Conservation (phyloP, 2,329 filamentous ascomycete genomes). For the Sphaceloma murrayae region DNA sequence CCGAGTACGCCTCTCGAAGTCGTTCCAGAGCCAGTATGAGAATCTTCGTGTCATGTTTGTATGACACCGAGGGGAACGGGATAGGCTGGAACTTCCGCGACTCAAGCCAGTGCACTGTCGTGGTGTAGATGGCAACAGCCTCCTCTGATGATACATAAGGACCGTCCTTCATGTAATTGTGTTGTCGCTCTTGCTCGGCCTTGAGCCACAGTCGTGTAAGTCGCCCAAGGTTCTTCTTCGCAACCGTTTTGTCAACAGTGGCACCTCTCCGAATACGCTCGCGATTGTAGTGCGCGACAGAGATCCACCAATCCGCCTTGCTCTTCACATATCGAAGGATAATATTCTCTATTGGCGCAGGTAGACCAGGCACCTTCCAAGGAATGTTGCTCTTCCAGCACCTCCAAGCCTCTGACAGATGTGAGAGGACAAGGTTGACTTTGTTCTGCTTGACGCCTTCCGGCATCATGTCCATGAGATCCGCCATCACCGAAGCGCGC, state of each 20-base stretch:
- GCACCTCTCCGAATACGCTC: conserved; percentile 93
- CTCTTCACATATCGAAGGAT: conserved; percentile 98
- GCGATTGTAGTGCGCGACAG: conserved; percentile 95
- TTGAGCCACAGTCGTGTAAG: conserved; percentile 94
- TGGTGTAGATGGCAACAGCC: conserved; percentile 96
- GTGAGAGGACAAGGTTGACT: conserved; percentile 93
- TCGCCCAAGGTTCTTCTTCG: conserved; percentile 96
- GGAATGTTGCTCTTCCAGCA: conserved; percentile 99
- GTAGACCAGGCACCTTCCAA: conserved; percentile 95
- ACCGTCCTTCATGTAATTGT: conserved; percentile 99
- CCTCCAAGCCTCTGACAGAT: conserved; percentile 95
- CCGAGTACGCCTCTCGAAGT: conserved; percentile 89
- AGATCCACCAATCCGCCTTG: conserved; percentile 99
- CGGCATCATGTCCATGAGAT: conserved; percentile 99
- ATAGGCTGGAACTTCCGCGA: conserved; percentile 98
- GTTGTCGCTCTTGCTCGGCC: conserved; percentile 93
- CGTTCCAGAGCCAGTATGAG: conserved; percentile 90
- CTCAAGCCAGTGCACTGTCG: conserved; percentile 96
- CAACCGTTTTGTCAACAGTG: conserved; percentile 97
- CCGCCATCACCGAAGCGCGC: conserved; percentile 95
- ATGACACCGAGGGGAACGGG: conserved; percentile 95
- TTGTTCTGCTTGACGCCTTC: conserved; percentile 99
- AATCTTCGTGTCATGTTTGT: conserved; percentile 99
- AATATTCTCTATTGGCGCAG: conserved; percentile 96
- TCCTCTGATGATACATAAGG: conserved; percentile 98